These are phyloP conservation scores for Euphorbia peplus DNA, from an alignment of 345 rosid species.

Conservation along the genomic window DNA sequence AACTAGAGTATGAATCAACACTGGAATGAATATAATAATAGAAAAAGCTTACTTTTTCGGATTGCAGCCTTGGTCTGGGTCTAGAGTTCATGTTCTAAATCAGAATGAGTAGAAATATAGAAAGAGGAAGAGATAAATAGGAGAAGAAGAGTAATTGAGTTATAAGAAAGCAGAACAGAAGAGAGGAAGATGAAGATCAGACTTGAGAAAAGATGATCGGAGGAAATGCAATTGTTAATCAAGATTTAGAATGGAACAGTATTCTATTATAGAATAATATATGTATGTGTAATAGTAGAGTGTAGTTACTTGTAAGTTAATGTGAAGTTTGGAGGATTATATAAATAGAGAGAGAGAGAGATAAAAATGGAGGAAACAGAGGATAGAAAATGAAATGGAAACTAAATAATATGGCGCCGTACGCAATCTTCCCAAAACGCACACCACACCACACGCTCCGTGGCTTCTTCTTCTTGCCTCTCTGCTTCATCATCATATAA, in stretches of 20 bases:
- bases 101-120: too few relatives aligned
- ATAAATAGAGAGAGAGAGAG: not conserved
- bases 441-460: slow-evolving; percentile 10
- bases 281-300: too few relatives aligned
- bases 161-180: slow-evolving; percentile 2
- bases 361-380: not conserved
- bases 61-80: slow-evolving; percentile 26
- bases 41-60: slow-evolving; percentile 38
- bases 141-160: not conserved
- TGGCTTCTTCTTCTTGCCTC: not conserved
- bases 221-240: slow-evolving; percentile 2
- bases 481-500: slow-evolving; percentile 31
- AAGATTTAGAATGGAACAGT: not conserved
- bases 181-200: too few relatives aligned
- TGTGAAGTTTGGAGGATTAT: too few relatives aligned
- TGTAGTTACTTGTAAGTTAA: too few relatives aligned
- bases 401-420: slow-evolving; percentile 20
- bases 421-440: not conserved
- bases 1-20: too few relatives aligned
- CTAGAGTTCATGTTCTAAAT: slow-evolving; percentile 40
- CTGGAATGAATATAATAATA: slow-evolving; percentile 3
- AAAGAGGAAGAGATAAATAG: slow-evolving; percentile 1
- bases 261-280: too few relatives aligned
- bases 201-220: slow-evolving; percentile 3
- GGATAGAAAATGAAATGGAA: slow-evolving; percentile 1